Evolutionary conservation across 345 rosid species (phyloP), one percentile per base, ranked within the genome.

Genomic region (Salix suchowensis): DNA sequence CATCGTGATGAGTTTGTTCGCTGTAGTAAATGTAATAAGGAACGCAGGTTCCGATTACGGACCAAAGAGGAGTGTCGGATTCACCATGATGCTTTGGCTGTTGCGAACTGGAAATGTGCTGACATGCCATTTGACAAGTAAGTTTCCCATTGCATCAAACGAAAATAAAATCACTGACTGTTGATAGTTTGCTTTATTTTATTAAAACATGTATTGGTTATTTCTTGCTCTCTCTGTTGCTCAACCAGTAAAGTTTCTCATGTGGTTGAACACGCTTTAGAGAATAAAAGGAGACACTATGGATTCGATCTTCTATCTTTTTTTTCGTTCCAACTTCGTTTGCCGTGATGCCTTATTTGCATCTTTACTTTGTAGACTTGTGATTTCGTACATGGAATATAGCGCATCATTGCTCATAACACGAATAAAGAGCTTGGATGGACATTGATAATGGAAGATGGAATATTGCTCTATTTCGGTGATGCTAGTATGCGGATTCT

Each of bases 1-100:
- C 99, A 93, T 72, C 90, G 97, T 8, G 99, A 93, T 74, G 99
- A 93, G 79, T 92, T 93, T 84, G 86, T 94, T 77, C 70, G 74
- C 61, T 96, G 99, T 86, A 86, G 82, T 76, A 85, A 60, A 68
- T 96, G 99, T 82, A 82, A 88, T 71, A 96, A 96, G 84, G 94
- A 91, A 77, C 88, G 99, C 62, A 87, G 99, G 84, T 93, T 96
- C 78, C 88, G 97, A 34, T 68, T 92, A 80, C 84, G 95, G 46
- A 86, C 89, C 65, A 91, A 87, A 83, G 97, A 85, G 77, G 97
- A 94, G 78, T 96, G 99, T 70, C 87, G 91, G 11, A 64, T 87
- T 76, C 88, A 94, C 85, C 99, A 96, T 84, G 94, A 92, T 85
- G 97, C 98, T 76, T 76, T 87, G 82, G 90, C 87, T 44, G 89